These are phyloP conservation scores for Crithidia expoeki DNA, from an alignment of 208 protist genomes.

Conservation along the genomic window DNA sequence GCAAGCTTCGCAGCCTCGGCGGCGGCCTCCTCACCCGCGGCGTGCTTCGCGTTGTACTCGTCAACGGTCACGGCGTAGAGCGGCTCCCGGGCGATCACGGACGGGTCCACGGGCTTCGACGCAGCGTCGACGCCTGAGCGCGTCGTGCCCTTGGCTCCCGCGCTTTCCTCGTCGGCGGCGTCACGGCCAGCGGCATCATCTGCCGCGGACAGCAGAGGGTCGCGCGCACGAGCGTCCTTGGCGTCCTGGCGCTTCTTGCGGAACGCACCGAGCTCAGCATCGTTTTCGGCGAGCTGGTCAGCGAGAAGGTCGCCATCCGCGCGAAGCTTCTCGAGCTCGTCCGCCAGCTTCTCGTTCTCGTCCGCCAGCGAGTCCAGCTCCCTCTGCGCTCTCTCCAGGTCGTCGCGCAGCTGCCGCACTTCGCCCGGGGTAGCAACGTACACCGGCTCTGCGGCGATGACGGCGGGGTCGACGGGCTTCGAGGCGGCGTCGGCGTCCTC, in stretches of 20 bases:
- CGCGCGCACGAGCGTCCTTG: too few relatives aligned
- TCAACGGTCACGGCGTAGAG: constrained; percentile 8
- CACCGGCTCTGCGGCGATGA: constrained; percentile 20
- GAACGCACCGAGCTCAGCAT: too few relatives aligned
- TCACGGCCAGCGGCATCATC: too few relatives aligned
- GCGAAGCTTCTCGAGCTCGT: too few relatives aligned
- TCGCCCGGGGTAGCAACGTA: constrained; percentile 22
- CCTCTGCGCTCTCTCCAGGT: too few relatives aligned
- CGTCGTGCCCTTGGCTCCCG: neutral
- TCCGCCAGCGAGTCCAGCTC: too few relatives aligned
- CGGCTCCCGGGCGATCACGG: neutral
- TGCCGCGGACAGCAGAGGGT: too few relatives aligned
- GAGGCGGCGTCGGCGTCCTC: neutral
- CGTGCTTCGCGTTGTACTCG: constrained; percentile 8
- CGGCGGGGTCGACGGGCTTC: constrained; percentile 8
- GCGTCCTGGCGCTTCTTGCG: too few relatives aligned
- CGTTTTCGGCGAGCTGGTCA: too few relatives aligned
- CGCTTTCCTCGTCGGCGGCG: neutral
- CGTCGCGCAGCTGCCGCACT: neutral
- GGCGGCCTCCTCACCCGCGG: neutral
- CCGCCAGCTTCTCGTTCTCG: too few relatives aligned
- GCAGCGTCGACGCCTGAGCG: constrained; percentile 3
- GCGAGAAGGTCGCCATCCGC: too few relatives aligned
- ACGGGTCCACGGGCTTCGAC: neutral
- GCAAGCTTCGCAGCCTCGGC: neutral